These are phyloP conservation scores for Gracilariopsis chorda DNA, from an alignment of 23 red algal genomes.

Conservation along the genomic window DNA sequence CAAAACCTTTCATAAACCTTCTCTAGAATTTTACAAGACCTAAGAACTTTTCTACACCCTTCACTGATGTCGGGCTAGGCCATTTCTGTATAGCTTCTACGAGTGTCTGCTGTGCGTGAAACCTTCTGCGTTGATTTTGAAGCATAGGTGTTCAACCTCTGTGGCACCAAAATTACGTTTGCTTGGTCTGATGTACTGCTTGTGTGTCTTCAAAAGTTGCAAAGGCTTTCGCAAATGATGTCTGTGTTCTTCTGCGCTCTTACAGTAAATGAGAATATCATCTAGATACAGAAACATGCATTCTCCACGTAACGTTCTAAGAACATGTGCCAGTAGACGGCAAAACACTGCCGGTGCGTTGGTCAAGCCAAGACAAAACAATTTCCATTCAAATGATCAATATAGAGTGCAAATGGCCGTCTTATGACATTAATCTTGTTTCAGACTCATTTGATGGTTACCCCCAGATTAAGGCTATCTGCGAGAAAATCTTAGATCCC, in stretches of 20 bases:
- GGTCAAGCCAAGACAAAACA: neutral
- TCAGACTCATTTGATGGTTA: conserved; percentile 7
- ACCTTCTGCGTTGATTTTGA: neutral
- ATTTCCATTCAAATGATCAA: neutral
- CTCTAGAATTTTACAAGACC: neutral
- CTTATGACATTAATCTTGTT: neutral
- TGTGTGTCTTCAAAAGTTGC: neutral
- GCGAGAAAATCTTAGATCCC: neutral
- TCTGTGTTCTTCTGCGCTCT: neutral
- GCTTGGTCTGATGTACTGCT: neutral
- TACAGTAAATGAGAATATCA: neutral
- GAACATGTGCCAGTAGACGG: neutral
- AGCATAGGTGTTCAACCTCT: neutral
- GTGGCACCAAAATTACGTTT: neutral
- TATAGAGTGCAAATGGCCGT: neutral
- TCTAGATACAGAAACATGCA: neutral
- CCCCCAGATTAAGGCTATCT: conserved; percentile 5
- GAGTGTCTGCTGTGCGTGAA: neutral
- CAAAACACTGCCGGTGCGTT: neutral
- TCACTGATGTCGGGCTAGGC: neutral
- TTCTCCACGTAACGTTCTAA: neutral
- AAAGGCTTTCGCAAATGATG: neutral
- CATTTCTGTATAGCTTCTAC: neutral
- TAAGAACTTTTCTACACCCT: neutral
- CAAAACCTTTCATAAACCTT: neutral